Base-by-base conservation (phyloP, 768 basidiomycete species). In the Hygrophorus pudorinus region DNA sequence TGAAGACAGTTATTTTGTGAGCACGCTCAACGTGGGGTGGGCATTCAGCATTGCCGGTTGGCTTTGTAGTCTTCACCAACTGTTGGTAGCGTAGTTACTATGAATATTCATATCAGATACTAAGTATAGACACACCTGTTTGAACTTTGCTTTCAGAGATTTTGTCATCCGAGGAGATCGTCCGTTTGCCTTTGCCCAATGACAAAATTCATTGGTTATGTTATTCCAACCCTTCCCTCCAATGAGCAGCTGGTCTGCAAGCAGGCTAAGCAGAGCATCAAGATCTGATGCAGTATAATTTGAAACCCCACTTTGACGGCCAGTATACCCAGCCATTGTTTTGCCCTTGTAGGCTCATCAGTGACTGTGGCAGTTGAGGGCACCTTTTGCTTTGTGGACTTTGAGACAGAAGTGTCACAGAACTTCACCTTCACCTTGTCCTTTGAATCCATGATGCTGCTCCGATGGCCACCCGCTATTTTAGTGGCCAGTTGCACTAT, bases 1-100 rank as follows among this genome's bases (percentile, higher is more conserved):
- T 56, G 4, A 47, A 35, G 0, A 42, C 24, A 2, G 60, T 51
- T 41, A 60, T 51, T 2, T 47, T 13, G 35, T 56, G 57, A 1
- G 54, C 59, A n/a, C 38, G 44, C n/a, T 48, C 44, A 11, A 59
- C 35, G 11, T 58, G 50, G 14, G 48, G 51, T 12, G 57, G 58
- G 40, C 54, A 56, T 0, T 46, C 21, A 2, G 51, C 57, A 50
- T 46, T 47, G 12, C 63, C 60, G 3, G 56, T 65, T n/a, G 61
- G 60, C 50, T 62, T 59, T 12, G 48, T 54, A 3, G 50, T 52
- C 32, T 50, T 57, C 5, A 57, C 35, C 9, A 59, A 36, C 41
- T 54, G 54, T 39, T 20, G 2, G 37, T 4, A 38, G 11, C 4
- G 2, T 13, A n/a, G 11, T 11, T 20, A 28, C 5, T 38, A 17